Conservation (phyloP, 352 stramenopile genomes). For the Phytophthora pisi region DNA sequence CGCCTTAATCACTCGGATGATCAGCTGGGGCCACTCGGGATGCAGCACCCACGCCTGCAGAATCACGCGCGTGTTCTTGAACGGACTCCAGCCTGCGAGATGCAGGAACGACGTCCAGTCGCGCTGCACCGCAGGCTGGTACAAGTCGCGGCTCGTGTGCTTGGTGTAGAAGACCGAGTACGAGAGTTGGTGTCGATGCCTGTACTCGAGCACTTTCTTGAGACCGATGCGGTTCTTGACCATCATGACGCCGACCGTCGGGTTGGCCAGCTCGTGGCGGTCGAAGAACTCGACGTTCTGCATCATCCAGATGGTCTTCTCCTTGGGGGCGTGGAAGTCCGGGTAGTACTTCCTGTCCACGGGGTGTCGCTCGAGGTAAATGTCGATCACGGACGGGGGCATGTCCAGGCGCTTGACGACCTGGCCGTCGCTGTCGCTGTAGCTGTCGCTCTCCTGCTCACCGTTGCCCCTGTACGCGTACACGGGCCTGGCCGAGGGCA, state of each 20-base stretch:
- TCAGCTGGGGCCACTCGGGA: slow-evolving; percentile 74
- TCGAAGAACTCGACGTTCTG: slow-evolving; percentile 88
- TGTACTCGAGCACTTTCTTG: slow-evolving; percentile 86
- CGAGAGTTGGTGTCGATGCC: slow-evolving; percentile 69
- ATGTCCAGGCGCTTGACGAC: slow-evolving; percentile 43
- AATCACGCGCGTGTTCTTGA: slow-evolving; percentile 83
- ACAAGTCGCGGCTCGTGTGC: slow-evolving; percentile 80
- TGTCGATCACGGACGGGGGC: slow-evolving; percentile 76
- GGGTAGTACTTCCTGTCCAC: slow-evolving; percentile 77
- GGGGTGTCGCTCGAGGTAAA: slow-evolving; percentile 80
- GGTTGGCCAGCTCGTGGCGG: slow-evolving; percentile 71
- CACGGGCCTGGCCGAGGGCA: slow-evolving; percentile 71
- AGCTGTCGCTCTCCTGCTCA: slow-evolving; percentile 32
- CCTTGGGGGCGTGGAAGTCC: slow-evolving; percentile 48
- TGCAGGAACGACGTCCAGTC: slow-evolving; percentile 84
- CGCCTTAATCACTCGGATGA: slow-evolving; percentile 70
- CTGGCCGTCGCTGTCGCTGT: slow-evolving; percentile 9
- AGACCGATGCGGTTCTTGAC: slow-evolving; percentile 83
- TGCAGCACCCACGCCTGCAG: slow-evolving; percentile 69
- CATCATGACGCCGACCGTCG: slow-evolving; percentile 80
- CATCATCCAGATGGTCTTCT: slow-evolving; percentile 89
- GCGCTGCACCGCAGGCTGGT: slow-evolving; percentile 51
- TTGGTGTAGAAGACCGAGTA: slow-evolving; percentile 87
- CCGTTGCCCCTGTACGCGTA: slow-evolving; percentile 47
- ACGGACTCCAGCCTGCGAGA: slow-evolving; percentile 68